Percentiles rank a stretch among this genome's conserved stretches.
phyloP scores from a whole-genome alignment of 2,329 filamentous ascomycete species.

The Colletotrichum truncatum region DNA sequence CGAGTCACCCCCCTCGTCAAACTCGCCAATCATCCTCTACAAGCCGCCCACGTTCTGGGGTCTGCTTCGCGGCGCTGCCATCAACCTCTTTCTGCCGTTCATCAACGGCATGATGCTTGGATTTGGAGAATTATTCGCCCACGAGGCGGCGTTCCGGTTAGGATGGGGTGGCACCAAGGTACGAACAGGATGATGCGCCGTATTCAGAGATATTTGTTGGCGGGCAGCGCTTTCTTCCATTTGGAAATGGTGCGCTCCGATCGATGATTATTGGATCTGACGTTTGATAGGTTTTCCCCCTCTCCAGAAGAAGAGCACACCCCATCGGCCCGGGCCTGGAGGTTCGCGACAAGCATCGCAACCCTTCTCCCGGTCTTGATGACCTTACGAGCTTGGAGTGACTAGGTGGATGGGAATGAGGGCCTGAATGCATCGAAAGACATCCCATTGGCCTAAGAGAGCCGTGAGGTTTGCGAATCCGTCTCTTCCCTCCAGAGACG shows the following conservation, averaged over 20 bases:
- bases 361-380: conserved; percentile 65
- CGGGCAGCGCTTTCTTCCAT: too few species aligned
- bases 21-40: conserved; percentile 83
- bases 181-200: conserved; percentile 39
- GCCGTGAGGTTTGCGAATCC: background rate
- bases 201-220: background rate
- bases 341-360: conserved; percentile 72
- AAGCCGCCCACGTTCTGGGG: conserved; percentile 88
- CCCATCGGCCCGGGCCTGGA: conserved; percentile 86
- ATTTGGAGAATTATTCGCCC: conserved; percentile 95
- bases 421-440: background rate
- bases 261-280: too few species aligned
- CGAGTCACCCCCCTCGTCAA: conserved; percentile 68
- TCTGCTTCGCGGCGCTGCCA: conserved; percentile 85
- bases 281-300: conserved; percentile 61
- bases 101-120: conserved; percentile 98
- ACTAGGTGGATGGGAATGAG: conserved; percentile 28
- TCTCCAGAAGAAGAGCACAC: conserved; percentile 68
- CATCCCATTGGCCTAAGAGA: background rate
- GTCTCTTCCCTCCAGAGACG: background rate
- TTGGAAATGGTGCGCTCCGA: too few species aligned
- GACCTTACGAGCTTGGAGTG: conserved; percentile 77
- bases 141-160: conserved; percentile 91
- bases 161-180: conserved; percentile 97
- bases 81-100: conserved; percentile 95